Conservation (phyloP, 2,329 filamentous ascomycete genomes). For the Coniochaeta ligniaria region DNA sequence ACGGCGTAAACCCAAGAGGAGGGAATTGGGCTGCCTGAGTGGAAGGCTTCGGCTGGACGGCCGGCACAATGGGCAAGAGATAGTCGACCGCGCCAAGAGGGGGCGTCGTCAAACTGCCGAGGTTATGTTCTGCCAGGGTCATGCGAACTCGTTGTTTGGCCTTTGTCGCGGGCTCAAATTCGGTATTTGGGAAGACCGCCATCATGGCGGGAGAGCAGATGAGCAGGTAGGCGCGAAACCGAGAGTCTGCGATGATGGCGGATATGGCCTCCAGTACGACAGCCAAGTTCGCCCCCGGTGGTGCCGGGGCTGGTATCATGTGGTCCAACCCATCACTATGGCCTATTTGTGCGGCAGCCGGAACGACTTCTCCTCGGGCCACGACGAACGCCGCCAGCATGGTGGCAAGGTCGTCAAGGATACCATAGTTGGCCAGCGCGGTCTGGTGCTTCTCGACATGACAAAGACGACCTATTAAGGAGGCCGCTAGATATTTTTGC, state of each 20-base stretch:
- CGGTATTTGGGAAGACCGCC: slow-evolving; percentile 58
- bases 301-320: slow-evolving; percentile 55
- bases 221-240: slow-evolving; percentile 66
- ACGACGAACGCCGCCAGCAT: slow-evolving; percentile 67
- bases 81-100: slow-evolving; percentile 55
- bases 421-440: slow-evolving; percentile 61
- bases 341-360: slow-evolving; percentile 50
- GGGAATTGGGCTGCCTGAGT: slow-evolving; percentile 41
- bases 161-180: slow-evolving; percentile 39
- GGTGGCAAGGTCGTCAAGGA: slow-evolving; percentile 71
- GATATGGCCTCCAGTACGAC: slow-evolving; percentile 71
- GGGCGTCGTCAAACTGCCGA: slow-evolving; percentile 34
- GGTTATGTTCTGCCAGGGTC: slow-evolving; percentile 44
- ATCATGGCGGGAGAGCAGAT: slow-evolving; percentile 62
- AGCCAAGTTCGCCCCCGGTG: slow-evolving; percentile 50
- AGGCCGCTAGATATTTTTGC: slow-evolving; percentile 54
- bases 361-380: slow-evolving; percentile 60
- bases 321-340: slow-evolving; percentile 47
- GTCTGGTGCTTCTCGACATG: slow-evolving; percentile 63
- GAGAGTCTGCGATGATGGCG: slow-evolving; percentile 71
- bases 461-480: slow-evolving; percentile 53
- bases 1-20: slow-evolving; percentile 37
- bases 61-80: slow-evolving; percentile 50
- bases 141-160: slow-evolving; percentile 43
- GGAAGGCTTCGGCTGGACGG: slow-evolving; percentile 25